Percentiles rank a stretch among this genome's conserved stretches.
Conservation (phyloP, 2,329 filamentous ascomycete genomes). For the Phialocephala subalpina region DNA sequence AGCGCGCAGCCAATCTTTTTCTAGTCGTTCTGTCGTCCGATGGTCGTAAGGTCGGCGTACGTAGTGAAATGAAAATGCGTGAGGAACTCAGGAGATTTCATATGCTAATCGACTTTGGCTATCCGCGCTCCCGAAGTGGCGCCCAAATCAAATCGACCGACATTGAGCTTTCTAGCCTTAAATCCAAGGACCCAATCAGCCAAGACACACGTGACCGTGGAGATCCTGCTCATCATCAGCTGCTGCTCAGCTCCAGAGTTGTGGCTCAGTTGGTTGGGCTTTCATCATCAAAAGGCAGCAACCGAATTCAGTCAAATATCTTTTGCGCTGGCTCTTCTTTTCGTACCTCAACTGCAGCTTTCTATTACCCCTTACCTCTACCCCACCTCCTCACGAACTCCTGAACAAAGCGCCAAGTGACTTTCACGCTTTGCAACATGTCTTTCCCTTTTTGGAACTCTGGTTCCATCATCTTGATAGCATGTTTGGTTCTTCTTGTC, state of each 20-base stretch:
- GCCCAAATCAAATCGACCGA: not conserved
- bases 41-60: not conserved
- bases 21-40: not conserved
- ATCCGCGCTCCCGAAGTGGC: no score
- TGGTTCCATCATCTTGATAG: conserved; percentile 53
- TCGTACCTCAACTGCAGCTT: not conserved
- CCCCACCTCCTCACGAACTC: conserved; percentile 12
- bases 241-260: no score
- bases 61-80: conserved; percentile 16
- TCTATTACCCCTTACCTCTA: not conserved
- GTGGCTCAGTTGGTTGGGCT: not conserved
- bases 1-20: not conserved
- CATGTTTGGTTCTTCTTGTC: conserved; percentile 62
- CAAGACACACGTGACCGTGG: not conserved
- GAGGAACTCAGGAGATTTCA: conserved; percentile 23
- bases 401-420: not conserved
- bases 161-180: not conserved
- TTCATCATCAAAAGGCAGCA: not conserved
- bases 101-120: no score
- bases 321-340: not conserved
- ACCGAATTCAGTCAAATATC: not conserved
- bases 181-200: not conserved
- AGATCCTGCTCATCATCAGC: not conserved
- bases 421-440: conserved; percentile 30
- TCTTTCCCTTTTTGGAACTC: conserved; percentile 27